phyloP scores from a whole-genome alignment of 768 basidiomycete species.

The Russula sp. region DNA sequence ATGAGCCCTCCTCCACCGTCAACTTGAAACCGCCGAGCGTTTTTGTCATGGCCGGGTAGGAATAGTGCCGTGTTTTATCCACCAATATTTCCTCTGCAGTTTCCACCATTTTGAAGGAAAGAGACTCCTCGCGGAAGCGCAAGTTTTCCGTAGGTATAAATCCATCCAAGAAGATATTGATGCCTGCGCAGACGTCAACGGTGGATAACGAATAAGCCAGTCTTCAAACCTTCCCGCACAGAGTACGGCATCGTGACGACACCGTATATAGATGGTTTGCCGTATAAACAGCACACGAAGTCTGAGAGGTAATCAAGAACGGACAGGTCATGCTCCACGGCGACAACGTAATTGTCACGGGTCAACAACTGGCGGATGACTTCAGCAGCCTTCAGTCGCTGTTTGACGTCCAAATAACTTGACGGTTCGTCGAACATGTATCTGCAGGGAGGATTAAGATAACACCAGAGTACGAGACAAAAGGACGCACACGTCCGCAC shows the following conservation, averaged over 20 bases:
- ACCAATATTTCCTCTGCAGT: slow-evolving; percentile 85
- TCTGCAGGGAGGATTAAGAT: slow-evolving; percentile 12
- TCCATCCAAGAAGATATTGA: slow-evolving; percentile 99
- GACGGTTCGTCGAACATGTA: slow-evolving; percentile 99
- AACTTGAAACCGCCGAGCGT: slow-evolving; percentile 95
- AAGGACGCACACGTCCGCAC: slow-evolving; percentile 81
- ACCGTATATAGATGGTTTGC: slow-evolving; percentile 95
- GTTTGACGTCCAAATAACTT: slow-evolving; percentile 94
- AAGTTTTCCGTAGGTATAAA: slow-evolving; percentile 98
- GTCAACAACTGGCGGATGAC: slow-evolving; percentile 85
- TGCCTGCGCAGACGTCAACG: slow-evolving; percentile 47
- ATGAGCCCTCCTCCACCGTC: slow-evolving; percentile 81
- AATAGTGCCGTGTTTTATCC: slow-evolving; percentile 85
- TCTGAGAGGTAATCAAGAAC: slow-evolving; percentile 98
- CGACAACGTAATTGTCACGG: slow-evolving; percentile 87
- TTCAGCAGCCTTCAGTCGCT: slow-evolving; percentile 90
- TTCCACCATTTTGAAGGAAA: slow-evolving; percentile 97
- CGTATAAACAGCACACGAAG: slow-evolving; percentile 96
- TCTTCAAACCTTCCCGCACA: slow-evolving; percentile 80
- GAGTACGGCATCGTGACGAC: slow-evolving; percentile 99
- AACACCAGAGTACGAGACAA: background rate
- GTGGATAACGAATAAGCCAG: background rate
- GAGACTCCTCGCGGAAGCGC: slow-evolving; percentile 92
- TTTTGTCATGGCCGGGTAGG: slow-evolving; percentile 95
- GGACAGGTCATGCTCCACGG: slow-evolving; percentile 98